Percentiles rank a stretch among this genome's conserved stretches.
Evolutionary conservation across 805 yeast genomes (phyloP).

Genomic region (Saturnispora mendoncae): DNA sequence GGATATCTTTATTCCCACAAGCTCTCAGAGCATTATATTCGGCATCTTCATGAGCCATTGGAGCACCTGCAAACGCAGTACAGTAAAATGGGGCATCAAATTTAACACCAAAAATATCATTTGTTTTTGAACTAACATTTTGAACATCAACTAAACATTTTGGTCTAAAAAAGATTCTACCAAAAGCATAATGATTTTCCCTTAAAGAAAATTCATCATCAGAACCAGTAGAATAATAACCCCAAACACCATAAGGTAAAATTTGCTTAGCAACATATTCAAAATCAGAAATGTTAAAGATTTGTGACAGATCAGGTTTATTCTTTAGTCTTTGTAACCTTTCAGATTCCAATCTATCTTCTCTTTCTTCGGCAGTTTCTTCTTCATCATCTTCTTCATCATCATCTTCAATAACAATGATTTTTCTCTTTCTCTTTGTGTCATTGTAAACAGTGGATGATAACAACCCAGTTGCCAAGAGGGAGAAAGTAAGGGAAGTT

Average conservation of each 20-base stretch:
- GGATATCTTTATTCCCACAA: constrained; percentile 54
- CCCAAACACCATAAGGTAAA: constrained; percentile 72
- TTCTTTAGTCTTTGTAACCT: constrained; percentile 30
- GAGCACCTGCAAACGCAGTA: constrained; percentile 86
- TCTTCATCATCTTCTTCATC: constrained; percentile 21
- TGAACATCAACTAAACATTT: constrained; percentile 64
- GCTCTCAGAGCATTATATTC: constrained; percentile 71
- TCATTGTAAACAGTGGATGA: constrained; percentile 8
- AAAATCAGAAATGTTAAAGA: constrained; percentile 74
- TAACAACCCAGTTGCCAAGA: constrained; percentile 6
- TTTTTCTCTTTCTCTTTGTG: constrained; percentile 11
- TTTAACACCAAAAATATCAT: constrained; percentile 15
- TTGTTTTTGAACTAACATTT: constrained; percentile 3
- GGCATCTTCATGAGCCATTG: constrained; percentile 83
- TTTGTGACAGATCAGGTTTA: constrained; percentile 60
- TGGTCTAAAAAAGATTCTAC: constrained; percentile 80
- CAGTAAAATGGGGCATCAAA: constrained; percentile 65
- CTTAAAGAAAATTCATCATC: constrained; percentile 85
- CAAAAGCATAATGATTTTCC: constrained; percentile 54
- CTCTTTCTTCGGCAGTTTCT: constrained; percentile 21
- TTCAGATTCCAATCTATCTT: constrained; percentile 31
- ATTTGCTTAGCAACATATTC: constrained; percentile 76
- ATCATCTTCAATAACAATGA: constrained; percentile 22
- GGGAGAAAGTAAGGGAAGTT: neutral
- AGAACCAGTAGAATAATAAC: constrained; percentile 82